Evolutionary conservation across 2,329 filamentous ascomycete species (phyloP), one percentile per base, ranked within the genome.

Genomic region (Intubia oerlemansii): DNA sequence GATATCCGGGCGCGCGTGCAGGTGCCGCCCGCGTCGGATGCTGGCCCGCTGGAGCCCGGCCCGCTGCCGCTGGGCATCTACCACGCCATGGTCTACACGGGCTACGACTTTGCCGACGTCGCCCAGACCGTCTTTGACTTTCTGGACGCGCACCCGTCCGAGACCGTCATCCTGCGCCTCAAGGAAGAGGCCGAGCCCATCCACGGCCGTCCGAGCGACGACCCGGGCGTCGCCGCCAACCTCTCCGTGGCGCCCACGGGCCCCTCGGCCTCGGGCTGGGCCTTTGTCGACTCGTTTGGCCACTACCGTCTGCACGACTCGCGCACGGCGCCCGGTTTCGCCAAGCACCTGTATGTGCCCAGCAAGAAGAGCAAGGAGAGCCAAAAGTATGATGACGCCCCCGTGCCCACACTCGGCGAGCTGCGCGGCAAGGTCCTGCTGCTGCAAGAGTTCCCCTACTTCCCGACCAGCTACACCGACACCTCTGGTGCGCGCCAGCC

Each of bases 91-190:
- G 48, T 48, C 21, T 51, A 49, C 39, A 62, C 58, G 7, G 56
- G 56, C 32, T 53, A 54, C 39, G 48, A 47, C 30, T 51, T 56
- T 30, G 41, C 44, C 17, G 45, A 55, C 25, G 56, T 62, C 5
- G 43, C 59, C 23, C 37, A 45, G 12, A 46, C 44, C n/a, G 43
- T 62, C 31, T 53, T 54, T 24, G 41, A 34, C n/a, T 64, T 62
- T 36, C 45, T 63, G 13, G 49, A 53, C 5, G 41, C 34, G 4
- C 43, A 59, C 36, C 57, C 59, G 0, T 46, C 47, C 10, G 56
- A 61, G 41, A 44, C 53, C n/a, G 42, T 62, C 31, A 34, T 63
- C 28, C 49, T 63, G 52, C 56, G 59, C 2, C 45, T 63, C 32
- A 61, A 61, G 42, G 50, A 60, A 28, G 59, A 62, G 35, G 52